Percentiles rank a stretch among this genome's conserved stretches.
These are phyloP conservation scores for Fomitopsis palustris DNA, from an alignment of 1,284 basidiomycete species.

Conservation along the genomic window DNA sequence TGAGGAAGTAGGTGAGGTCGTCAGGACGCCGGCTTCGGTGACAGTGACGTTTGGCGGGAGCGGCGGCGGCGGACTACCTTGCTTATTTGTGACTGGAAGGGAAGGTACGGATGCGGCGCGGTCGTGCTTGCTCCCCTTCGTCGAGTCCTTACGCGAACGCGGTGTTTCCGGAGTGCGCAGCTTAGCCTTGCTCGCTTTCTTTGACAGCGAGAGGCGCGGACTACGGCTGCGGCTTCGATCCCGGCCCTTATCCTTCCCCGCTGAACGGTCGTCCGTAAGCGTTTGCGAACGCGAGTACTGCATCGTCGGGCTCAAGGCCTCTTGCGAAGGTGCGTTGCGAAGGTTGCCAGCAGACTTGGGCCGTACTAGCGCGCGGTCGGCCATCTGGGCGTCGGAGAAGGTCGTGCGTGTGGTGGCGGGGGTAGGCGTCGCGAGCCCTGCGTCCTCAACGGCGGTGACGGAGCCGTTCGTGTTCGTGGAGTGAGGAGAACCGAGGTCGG, in stretches of 20 bases:
- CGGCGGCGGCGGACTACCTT: neutral
- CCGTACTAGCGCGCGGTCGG: slow-evolving; percentile 29
- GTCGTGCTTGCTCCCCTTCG: slow-evolving; percentile 15
- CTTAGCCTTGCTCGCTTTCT: slow-evolving; percentile 23
- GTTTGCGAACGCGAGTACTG: neutral
- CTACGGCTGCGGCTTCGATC: slow-evolving; percentile 7
- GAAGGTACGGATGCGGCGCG: slow-evolving; percentile 23
- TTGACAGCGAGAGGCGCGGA: slow-evolving; percentile 19
- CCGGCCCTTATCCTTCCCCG: neutral
- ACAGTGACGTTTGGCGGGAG: slow-evolving; percentile 13
- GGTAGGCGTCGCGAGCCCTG: slow-evolving; percentile 28
- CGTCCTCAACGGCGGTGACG: slow-evolving; percentile 16
- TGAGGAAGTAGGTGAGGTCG: slow-evolving; percentile 1
- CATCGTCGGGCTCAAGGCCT: neutral
- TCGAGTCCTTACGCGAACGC: slow-evolving; percentile 10
- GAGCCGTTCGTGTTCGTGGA: neutral
- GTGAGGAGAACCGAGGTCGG: slow-evolving; percentile 9
- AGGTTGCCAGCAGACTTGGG: slow-evolving; percentile 39
- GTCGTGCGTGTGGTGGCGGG: slow-evolving; percentile 24
- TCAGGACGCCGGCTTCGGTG: slow-evolving; percentile 20
- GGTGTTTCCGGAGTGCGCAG: slow-evolving; percentile 18
- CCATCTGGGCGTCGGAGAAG: slow-evolving; percentile 16
- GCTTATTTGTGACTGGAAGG: slow-evolving; percentile 10
- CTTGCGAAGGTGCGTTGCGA: slow-evolving; percentile 21
- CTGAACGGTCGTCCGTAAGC: neutral